These are phyloP conservation scores for Cercophora newfieldiana DNA, from an alignment of 495 filamentous ascomycete species.

Conservation along the genomic window DNA sequence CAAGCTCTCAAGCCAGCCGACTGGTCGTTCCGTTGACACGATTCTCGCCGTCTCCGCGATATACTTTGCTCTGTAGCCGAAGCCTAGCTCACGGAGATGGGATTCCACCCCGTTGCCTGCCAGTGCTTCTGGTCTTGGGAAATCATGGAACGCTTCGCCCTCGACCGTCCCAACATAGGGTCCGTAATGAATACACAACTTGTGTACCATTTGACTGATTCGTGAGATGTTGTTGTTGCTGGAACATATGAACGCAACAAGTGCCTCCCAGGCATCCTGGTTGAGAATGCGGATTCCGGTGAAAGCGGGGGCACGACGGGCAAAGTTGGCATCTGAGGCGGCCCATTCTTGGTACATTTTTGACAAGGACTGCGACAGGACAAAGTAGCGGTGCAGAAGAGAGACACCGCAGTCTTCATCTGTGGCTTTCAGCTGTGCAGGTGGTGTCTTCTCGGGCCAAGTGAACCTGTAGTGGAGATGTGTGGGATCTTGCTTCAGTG, in stretches of 20 bases:
- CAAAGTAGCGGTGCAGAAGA: conserved; percentile 78
- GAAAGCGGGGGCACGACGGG: conserved; percentile 81
- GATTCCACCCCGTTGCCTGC: conserved; percentile 68
- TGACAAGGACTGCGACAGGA: conserved; percentile 70
- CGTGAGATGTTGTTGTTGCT: conserved; percentile 97
- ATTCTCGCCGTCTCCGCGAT: conserved; percentile 81
- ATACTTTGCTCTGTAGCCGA: conserved; percentile 93
- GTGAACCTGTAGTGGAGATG: conserved; percentile 80
- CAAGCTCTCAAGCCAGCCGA: conserved; percentile 74
- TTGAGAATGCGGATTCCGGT: conserved; percentile 90
- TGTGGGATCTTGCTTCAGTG: conserved; percentile 75
- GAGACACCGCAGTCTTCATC: conserved; percentile 62
- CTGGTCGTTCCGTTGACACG: conserved; percentile 61
- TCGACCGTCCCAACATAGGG: conserved; percentile 70
- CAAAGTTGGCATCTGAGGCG: conserved; percentile 81
- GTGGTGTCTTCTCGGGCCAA: conserved; percentile 43
- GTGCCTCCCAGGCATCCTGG: conserved; percentile 94
- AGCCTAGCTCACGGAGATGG: conserved; percentile 78
- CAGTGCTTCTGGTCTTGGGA: conserved; percentile 73
- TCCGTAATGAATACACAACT: conserved; percentile 85
- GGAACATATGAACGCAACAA: conserved; percentile 95
- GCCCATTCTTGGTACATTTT: conserved; percentile 88
- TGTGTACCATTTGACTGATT: conserved; percentile 95
- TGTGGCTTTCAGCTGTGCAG: conserved; percentile 21
- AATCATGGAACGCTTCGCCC: conserved; percentile 77